Evolutionary conservation across 139 green algal species (phyloP).

Genomic region (Deuterostichococcus epilithicus): DNA sequence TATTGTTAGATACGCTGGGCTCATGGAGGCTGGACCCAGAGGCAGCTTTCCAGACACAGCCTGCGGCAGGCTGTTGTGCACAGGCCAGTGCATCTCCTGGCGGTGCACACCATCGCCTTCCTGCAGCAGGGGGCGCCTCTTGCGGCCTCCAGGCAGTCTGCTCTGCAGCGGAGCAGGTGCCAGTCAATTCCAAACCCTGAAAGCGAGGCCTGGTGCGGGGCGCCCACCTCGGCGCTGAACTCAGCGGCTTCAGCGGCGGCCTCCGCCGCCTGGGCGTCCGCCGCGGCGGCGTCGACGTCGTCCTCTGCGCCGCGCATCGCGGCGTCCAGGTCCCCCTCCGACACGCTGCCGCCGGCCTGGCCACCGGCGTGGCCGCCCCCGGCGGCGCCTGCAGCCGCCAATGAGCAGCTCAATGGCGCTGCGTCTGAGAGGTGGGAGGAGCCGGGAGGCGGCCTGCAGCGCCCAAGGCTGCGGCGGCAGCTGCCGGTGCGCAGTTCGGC

Average conservation of each 20-base stretch:
- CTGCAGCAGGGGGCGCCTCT: neutral
- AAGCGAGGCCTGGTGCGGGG: constrained; percentile 6
- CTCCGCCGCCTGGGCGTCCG: constrained; percentile 42
- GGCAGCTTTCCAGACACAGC: neutral
- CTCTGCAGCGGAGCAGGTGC: too few relatives aligned
- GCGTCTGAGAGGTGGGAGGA: neutral
- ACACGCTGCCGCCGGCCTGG: constrained; percentile 6
- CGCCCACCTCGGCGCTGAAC: constrained; percentile 43
- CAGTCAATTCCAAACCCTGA: too few relatives aligned
- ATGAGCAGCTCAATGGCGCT: neutral
- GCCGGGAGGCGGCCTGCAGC: neutral
- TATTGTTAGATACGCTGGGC: too few relatives aligned
- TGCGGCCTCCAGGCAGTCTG: constrained; percentile 8
- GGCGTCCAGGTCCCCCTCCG: constrained; percentile 42
- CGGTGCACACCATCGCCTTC: neutral
- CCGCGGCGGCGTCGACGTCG: constrained; percentile 65
- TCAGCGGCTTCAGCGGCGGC: constrained; percentile 54
- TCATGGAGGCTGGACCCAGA: too few relatives aligned
- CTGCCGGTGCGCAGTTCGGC: neutral
- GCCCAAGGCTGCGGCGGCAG: neutral
- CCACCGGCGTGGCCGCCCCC: constrained; percentile 4
- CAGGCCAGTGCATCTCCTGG: neutral
- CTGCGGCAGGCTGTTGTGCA: neutral
- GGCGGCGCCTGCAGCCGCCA: neutral
- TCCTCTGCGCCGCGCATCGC: constrained; percentile 78